Conservation (phyloP, 1,284 basidiomycete genomes). For the Termitomyces sp. region DNA sequence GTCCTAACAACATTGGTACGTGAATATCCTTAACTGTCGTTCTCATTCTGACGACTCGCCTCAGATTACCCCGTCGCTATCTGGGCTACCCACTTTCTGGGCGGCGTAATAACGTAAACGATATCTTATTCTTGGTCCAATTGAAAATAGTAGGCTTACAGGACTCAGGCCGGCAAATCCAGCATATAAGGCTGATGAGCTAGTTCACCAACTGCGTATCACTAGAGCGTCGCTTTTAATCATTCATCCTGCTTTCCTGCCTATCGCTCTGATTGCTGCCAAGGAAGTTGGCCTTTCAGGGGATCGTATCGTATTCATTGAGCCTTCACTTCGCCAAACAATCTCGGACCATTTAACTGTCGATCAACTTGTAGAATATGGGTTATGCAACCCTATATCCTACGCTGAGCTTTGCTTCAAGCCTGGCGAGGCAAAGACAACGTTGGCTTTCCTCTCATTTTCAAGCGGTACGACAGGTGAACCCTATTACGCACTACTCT, state of each 20-base stretch:
- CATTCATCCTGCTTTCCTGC: constrained; percentile 54
- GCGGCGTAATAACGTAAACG: constrained; percentile 63
- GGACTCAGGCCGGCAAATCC: constrained; percentile 56
- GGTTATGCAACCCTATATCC: constrained; percentile 34
- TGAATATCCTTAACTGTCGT: constrained; percentile 1
- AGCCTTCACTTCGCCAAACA: constrained; percentile 20
- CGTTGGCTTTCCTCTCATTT: constrained; percentile 72
- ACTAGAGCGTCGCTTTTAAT: constrained; percentile 56
- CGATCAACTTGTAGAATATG: constrained; percentile 51
- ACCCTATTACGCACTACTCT: not conserved
- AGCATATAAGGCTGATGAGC: constrained; percentile 62
- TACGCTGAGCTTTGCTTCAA: constrained; percentile 48
- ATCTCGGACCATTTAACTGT: constrained; percentile 31
- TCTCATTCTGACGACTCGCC: constrained; percentile 6
- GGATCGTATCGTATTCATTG: constrained; percentile 52
- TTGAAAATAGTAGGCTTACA: constrained; percentile 18
- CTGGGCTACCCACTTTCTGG: constrained; percentile 74
- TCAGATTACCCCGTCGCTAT: constrained; percentile 67
- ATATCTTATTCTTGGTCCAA: not conserved
- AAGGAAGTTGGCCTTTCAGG: constrained; percentile 45
- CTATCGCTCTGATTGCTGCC: constrained; percentile 53
- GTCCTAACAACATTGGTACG: constrained; percentile 63
- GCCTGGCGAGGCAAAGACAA: constrained; percentile 61
- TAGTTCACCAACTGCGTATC: constrained; percentile 56
- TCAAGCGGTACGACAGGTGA: constrained; percentile 74